Evolutionary conservation across 1,284 basidiomycete species (phyloP), one percentile per base, ranked within the genome.

Genomic region (Malassezia cuniculi): DNA sequence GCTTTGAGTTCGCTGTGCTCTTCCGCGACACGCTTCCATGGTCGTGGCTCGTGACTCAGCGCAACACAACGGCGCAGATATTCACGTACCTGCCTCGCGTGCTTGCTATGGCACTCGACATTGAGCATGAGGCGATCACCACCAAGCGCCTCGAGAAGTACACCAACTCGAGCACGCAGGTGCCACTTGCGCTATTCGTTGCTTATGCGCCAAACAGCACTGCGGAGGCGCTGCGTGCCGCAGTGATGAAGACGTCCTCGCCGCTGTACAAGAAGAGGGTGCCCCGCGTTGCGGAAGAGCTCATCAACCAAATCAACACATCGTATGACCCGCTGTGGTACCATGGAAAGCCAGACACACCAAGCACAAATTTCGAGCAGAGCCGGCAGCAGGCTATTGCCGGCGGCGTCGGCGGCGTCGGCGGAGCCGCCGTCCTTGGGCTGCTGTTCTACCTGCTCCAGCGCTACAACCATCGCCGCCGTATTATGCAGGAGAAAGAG

Each of bases 21-120:
- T 60, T 61, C 50, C 54, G 60, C 34, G 26, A 39, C 10, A 38
- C 50, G 24, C 45, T 66, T 43, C 37, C 48, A 14, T 66, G 62
- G 62, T 38, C 35, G n/a, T 58, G 53, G 50, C 40, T 66, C 19
- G 52, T 52, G 12, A 38, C 34, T 18, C 57, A 60, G 39, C 48
- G 60, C 12, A 58, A 51, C 18, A 48, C 62, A 7, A 57, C 58
- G 11, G 58, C 60, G 5, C 62, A 66, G 41, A 50, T 66, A 39
- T 61, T 66, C 45, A 58, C 52, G 9, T 63, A 57, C 25, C 56
- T 66, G 55, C 62, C 62, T 5, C 36, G 28, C n/a, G 39, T 66
- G 7, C 41, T 66, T 6, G 46, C 52, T 19, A 24, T 14, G 41
- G 50, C 5, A 38, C 55, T 14, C 25, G 34, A 5, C 3, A 6